Conservation (phyloP, 2,329 filamentous ascomycete genomes). For the Tolypocladium ovalisporum region DNA sequence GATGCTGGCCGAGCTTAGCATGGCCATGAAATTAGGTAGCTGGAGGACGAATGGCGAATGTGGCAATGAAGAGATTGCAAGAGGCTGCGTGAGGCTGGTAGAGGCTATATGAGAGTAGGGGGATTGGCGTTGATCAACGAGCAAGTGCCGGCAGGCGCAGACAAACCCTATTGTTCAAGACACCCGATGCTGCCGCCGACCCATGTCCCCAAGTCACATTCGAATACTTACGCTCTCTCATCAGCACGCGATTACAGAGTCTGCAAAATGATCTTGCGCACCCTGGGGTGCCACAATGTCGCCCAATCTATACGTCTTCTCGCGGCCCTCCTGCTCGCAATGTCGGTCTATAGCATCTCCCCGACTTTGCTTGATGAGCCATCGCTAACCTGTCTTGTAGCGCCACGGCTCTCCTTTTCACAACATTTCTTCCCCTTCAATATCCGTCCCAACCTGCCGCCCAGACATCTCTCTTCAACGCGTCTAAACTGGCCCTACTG, state of each 20-base stretch:
- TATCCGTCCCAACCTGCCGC: no score
- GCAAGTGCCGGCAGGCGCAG: not conserved
- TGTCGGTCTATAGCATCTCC: not conserved
- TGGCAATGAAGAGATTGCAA: not conserved
- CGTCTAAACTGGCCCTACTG: slow-evolving; percentile 39
- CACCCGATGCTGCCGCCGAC: not conserved
- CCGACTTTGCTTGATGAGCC: no score
- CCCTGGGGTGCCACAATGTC: not conserved
- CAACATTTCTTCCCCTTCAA: not conserved
- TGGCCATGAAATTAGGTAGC: not conserved
- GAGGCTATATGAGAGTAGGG: not conserved
- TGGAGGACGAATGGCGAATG: not conserved
- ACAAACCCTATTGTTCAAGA: not conserved
- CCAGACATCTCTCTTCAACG: not conserved
- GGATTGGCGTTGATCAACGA: not conserved
- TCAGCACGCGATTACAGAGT: no score
- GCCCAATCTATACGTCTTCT: not conserved
- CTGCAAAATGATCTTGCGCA: not conserved
- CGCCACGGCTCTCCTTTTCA: not conserved
- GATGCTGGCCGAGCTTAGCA: not conserved
- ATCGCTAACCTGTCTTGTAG: not conserved
- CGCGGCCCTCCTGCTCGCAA: not conserved
- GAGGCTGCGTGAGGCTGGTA: not conserved
- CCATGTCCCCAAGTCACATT: not conserved
- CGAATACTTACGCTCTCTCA: not conserved